These are phyloP conservation scores for Neonectria magnoliae DNA, from an alignment of 2,329 filamentous ascomycete genomes.

Conservation along the genomic window DNA sequence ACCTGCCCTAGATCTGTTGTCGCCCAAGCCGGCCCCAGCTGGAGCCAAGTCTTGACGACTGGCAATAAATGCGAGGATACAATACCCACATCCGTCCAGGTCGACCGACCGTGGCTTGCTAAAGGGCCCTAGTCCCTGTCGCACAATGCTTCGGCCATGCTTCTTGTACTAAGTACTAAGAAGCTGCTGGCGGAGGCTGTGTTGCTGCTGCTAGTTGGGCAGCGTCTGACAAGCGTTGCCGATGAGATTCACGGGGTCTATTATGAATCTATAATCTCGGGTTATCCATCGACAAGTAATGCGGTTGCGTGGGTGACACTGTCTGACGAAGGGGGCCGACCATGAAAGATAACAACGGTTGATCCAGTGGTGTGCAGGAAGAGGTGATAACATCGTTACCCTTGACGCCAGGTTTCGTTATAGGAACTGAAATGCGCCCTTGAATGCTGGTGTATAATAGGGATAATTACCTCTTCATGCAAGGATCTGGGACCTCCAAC, in stretches of 20 bases:
- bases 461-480: not conserved
- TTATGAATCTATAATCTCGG: not conserved
- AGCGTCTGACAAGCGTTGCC: conserved; percentile 1
- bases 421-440: no score
- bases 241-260: not conserved
- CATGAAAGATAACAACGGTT: not conserved
- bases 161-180: not conserved
- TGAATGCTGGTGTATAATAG: not conserved
- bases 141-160: not conserved
- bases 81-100: conserved; percentile 1
- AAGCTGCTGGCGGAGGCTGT: not conserved
- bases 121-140: conserved; percentile 9
- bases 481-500: not conserved
- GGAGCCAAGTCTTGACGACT: conserved; percentile 4
- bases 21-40: conserved; percentile 10
- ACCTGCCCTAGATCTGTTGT: conserved; percentile 2
- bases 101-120: not conserved
- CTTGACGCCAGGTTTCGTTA: not conserved
- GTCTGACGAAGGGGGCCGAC: not conserved
- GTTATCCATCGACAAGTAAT: not conserved
- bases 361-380: not conserved
- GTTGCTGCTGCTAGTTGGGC: not conserved
- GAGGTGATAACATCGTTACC: not conserved
- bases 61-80: conserved; percentile 3
- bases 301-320: not conserved